Evolutionary conservation across 352 stramenopile genomes (phyloP).

Genomic region (Globisporangium paroecandrum): DNA sequence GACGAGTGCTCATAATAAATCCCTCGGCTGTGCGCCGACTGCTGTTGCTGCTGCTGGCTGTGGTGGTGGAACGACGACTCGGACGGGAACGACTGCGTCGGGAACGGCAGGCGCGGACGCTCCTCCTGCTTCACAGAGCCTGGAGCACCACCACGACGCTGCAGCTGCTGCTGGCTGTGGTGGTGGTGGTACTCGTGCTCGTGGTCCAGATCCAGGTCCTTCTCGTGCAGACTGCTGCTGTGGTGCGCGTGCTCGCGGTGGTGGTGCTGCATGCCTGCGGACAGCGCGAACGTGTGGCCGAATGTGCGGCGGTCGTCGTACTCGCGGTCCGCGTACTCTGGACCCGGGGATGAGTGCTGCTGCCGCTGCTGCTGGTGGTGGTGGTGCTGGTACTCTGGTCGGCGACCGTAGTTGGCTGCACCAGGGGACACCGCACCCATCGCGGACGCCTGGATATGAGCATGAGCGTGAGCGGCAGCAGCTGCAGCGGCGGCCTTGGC

Average conservation of each 20-base stretch:
- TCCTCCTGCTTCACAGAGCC: constrained; percentile 33
- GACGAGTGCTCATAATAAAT: constrained; percentile 28
- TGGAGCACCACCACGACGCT: neutral
- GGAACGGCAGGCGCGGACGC: constrained; percentile 48
- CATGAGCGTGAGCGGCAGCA: neutral
- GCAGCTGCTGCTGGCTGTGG: constrained; percentile 3
- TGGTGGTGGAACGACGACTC: constrained; percentile 45
- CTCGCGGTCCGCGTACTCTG: constrained; percentile 28
- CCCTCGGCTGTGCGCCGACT: constrained; percentile 15
- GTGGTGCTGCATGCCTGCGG: constrained; percentile 27
- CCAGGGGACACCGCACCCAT: neutral
- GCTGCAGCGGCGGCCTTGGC: neutral
- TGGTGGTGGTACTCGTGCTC: constrained; percentile 13
- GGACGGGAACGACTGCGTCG: constrained; percentile 54
- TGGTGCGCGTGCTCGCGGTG: constrained; percentile 9
- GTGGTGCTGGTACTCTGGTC: constrained; percentile 14
- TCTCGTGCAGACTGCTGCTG: constrained; percentile 14
- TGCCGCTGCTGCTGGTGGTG: constrained; percentile 5
- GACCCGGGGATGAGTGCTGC: constrained; percentile 10
- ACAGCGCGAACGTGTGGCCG: constrained; percentile 9
- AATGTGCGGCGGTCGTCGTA: constrained; percentile 34
- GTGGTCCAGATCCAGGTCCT: constrained; percentile 27
- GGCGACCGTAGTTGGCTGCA: neutral
- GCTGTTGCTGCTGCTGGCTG: constrained; percentile 18
- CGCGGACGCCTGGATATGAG: neutral